These are phyloP conservation scores for Handroanthus guayacan DNA, from an alignment of 257 asterid genomes.

Conservation along the genomic window DNA sequence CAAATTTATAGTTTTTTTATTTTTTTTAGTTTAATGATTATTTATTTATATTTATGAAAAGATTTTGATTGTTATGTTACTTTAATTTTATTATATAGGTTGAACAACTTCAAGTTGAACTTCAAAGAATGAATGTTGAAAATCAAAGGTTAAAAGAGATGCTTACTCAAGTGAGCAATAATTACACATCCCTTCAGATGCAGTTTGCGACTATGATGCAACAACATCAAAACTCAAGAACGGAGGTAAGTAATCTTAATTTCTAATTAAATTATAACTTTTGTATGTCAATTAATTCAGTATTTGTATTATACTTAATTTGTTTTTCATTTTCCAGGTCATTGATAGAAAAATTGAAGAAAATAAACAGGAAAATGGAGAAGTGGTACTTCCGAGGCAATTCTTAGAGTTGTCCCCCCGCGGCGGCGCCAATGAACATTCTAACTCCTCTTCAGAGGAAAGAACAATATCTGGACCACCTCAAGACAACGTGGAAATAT, in stretches of 20 bases:
- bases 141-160: conserved; percentile 66
- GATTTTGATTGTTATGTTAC: background rate
- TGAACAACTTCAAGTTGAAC: conserved; percentile 57
- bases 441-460: conserved; percentile 70
- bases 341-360: conserved; percentile 28
- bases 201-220: conserved; percentile 53
- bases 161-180: conserved; percentile 62
- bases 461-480: conserved; percentile 68
- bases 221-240: conserved; percentile 32
- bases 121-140: conserved; percentile 59
- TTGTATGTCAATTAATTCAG: background rate
- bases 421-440: conserved; percentile 40
- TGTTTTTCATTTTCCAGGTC: conserved; percentile 20
- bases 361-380: conserved; percentile 30
- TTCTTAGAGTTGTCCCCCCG: conserved; percentile 58
- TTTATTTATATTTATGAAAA: background rate
- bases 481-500: conserved; percentile 19
- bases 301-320: background rate
- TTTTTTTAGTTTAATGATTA: no score
- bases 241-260: conserved; percentile 34
- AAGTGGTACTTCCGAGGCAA: conserved; percentile 46
- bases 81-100: conserved; percentile 36
- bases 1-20: background rate
- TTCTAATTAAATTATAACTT: no score
- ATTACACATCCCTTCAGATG: conserved; percentile 57